Evolutionary conservation across 441 rosid genomes (phyloP).

Genomic region (Pelargonium myrrhifolium): DNA sequence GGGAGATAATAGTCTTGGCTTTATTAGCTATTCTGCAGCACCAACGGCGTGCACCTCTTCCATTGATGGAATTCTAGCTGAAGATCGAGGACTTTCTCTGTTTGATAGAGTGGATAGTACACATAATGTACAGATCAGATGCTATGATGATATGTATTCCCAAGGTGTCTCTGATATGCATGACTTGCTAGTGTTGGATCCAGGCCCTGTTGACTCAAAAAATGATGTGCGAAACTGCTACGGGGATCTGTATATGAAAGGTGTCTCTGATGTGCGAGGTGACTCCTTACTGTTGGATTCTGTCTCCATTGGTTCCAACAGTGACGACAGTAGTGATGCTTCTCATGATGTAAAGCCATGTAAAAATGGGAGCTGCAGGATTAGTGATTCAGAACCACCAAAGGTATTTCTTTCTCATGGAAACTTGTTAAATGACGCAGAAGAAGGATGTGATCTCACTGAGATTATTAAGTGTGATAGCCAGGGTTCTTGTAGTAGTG

Average conservation of each 20-base stretch:
- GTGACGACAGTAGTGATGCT: constrained; percentile 19
- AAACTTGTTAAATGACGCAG: constrained; percentile 14
- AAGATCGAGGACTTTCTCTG: constrained; percentile 13
- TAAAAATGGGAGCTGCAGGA: constrained; percentile 11
- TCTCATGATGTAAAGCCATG: constrained; percentile 16
- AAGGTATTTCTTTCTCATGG: constrained; percentile 14
- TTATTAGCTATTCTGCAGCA: constrained; percentile 13
- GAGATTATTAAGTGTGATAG: constrained; percentile 13
- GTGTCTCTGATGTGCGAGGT: constrained; percentile 17
- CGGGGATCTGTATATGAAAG: constrained; percentile 10
- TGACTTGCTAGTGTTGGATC: constrained; percentile 24
- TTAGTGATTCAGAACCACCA: constrained; percentile 17
- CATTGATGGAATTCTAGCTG: constrained; percentile 11
- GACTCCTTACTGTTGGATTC: constrained; percentile 25
- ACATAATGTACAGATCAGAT: constrained; percentile 10
- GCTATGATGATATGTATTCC: constrained; percentile 6
- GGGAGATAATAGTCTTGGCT: constrained; percentile 15
- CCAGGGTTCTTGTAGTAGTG: constrained; percentile 15
- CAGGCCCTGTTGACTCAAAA: neutral
- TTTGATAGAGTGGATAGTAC: constrained; percentile 14
- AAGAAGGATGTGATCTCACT: constrained; percentile 12
- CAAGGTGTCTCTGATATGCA: constrained; percentile 19
- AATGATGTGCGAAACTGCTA: constrained; percentile 6
- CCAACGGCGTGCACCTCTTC: constrained; percentile 17
- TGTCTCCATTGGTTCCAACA: constrained; percentile 24